These are phyloP conservation scores for Petunia secreta DNA, from an alignment of 257 asterid genomes.

Conservation along the genomic window DNA sequence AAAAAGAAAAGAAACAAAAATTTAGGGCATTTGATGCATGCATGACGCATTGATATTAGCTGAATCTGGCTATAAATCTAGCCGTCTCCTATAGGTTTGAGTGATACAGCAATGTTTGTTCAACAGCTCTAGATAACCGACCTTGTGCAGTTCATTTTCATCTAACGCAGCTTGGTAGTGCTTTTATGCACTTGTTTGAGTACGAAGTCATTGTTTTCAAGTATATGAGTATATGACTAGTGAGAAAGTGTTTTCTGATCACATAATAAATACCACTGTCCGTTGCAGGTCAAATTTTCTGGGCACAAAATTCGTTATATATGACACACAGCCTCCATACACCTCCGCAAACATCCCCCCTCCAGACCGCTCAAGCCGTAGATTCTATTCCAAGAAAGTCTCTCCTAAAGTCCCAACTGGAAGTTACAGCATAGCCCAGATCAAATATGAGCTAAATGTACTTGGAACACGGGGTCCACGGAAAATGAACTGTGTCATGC, in stretches of 20 bases:
- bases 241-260: background rate
- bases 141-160: background rate
- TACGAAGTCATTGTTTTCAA: background rate
- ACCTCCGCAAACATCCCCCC: constrained; percentile 43
- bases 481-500: constrained; percentile 65
- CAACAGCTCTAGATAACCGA: background rate
- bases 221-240: background rate
- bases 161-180: background rate
- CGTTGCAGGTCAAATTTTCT: constrained; percentile 65
- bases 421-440: constrained; percentile 60
- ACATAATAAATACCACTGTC: background rate
- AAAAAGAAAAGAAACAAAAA: background rate
- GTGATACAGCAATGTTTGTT: background rate
- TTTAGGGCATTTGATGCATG: background rate
- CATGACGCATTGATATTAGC: too few relatives aligned
- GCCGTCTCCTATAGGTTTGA: constrained; percentile 5
- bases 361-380: constrained; percentile 53
- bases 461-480: constrained; percentile 76
- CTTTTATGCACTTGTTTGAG: background rate
- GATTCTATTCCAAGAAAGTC: constrained; percentile 63
- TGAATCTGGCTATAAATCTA: background rate
- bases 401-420: constrained; percentile 71
- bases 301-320: constrained; percentile 58
- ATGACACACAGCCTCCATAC: constrained; percentile 67
- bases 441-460: constrained; percentile 67